phyloP scores from a whole-genome alignment of 1,284 basidiomycete species.

The Microbotryum intermedium region DNA sequence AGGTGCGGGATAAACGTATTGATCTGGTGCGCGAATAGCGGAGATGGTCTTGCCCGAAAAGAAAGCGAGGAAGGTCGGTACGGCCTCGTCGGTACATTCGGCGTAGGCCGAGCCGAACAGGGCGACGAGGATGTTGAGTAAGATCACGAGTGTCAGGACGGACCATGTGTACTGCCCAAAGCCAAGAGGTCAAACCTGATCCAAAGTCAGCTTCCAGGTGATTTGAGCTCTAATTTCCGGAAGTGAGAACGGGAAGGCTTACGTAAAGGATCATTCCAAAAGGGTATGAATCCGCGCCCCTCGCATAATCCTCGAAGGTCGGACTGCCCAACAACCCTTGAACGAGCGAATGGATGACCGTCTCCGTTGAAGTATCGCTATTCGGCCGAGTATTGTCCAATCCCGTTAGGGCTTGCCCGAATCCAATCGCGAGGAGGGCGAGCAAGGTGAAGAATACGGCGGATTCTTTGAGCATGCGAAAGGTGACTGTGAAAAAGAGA shows the following conservation, averaged over 20 bases:
- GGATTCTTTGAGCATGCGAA: slow-evolving; percentile 39
- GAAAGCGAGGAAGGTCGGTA: slow-evolving; percentile 73
- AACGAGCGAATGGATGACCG: slow-evolving; percentile 30
- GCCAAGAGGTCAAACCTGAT: neutral
- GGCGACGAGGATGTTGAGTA: slow-evolving; percentile 91
- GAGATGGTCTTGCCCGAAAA: slow-evolving; percentile 49
- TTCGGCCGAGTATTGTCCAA: slow-evolving; percentile 30
- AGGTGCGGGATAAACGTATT: slow-evolving; percentile 39
- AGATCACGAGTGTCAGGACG: slow-evolving; percentile 70
- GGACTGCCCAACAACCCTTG: slow-evolving; percentile 47
- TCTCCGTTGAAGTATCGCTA: slow-evolving; percentile 25
- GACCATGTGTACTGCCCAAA: slow-evolving; percentile 56
- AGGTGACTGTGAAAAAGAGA: slow-evolving; percentile 61
- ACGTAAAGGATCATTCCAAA: slow-evolving; percentile 70
- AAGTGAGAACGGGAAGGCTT: slow-evolving; percentile 44
- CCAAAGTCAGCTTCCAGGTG: slow-evolving; percentile 8
- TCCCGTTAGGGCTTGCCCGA: slow-evolving; percentile 33
- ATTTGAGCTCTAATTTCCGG: too few species aligned
- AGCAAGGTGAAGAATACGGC: slow-evolving; percentile 60
- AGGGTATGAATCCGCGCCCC: slow-evolving; percentile 27
- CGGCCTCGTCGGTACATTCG: slow-evolving; percentile 48
- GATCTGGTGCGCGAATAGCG: slow-evolving; percentile 59
- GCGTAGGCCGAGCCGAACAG: slow-evolving; percentile 49
- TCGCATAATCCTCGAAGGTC: slow-evolving; percentile 51
- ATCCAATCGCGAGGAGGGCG: slow-evolving; percentile 26